These are phyloP conservation scores for Leptosphaerulina australis DNA, from an alignment of 2,329 filamentous ascomycete species.

Conservation along the genomic window DNA sequence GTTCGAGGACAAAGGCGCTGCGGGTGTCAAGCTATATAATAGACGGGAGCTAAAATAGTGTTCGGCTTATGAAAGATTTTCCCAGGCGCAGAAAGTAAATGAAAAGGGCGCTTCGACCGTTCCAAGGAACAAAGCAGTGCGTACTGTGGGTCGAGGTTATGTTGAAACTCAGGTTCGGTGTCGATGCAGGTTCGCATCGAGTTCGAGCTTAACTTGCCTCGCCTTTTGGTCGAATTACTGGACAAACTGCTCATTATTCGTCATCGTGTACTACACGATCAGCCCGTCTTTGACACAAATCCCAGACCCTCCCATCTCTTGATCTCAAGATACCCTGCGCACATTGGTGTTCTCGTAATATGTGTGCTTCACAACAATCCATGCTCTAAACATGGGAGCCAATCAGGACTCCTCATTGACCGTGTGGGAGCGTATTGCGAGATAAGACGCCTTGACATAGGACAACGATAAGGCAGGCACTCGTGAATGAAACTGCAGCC, in stretches of 20 bases:
- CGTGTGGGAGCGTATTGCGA: constrained; percentile 14
- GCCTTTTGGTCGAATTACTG: constrained; percentile 9
- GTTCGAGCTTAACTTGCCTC: constrained; percentile 14
- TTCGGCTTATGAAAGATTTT: constrained; percentile 35
- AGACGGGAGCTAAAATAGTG: constrained; percentile 44
- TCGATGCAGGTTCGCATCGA: constrained; percentile 2
- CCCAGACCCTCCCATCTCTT: constrained; percentile 23
- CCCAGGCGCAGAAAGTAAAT: constrained; percentile 34
- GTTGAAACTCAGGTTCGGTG: constrained; percentile 1
- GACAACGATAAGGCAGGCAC: constrained; percentile 15
- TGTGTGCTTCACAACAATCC: constrained; percentile 27
- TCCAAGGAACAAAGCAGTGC: constrained; percentile 23
- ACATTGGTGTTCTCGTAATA: constrained; percentile 19
- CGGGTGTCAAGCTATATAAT: constrained; percentile 32
- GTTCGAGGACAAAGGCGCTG: constrained; percentile 23
- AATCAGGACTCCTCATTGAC: constrained; percentile 26
- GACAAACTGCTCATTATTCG: constrained; percentile 21
- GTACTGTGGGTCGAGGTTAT: constrained; percentile 27
- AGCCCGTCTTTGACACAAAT: constrained; percentile 22
- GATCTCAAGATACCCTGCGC: constrained; percentile 12
- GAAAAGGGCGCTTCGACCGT: constrained; percentile 28
- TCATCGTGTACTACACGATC: constrained; percentile 27
- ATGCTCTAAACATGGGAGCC: constrained; percentile 30
- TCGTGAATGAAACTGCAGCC: constrained; percentile 19
- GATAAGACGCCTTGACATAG: constrained; percentile 12